Percentiles rank a stretch among this genome's conserved stretches.
Evolutionary conservation across 139 green algal species (phyloP).

Genomic region (Tetraselmis chui): DNA sequence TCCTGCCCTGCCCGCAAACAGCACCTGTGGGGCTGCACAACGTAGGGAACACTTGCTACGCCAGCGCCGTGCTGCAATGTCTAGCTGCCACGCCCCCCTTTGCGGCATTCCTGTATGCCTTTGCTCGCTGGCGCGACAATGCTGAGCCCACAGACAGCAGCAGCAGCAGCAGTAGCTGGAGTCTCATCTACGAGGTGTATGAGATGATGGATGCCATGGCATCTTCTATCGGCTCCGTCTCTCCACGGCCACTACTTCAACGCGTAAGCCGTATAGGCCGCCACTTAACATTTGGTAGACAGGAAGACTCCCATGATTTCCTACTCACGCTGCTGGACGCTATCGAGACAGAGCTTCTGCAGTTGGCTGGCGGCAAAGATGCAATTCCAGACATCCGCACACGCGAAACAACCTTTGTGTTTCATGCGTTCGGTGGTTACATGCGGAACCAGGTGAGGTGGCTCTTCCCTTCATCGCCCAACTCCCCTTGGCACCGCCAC

Average conservation of each 20-base stretch:
- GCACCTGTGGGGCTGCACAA: not conserved
- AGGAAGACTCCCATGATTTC: slow-evolving; percentile 67
- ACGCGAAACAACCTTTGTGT: slow-evolving; percentile 57
- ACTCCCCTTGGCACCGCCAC: slow-evolving; percentile 12
- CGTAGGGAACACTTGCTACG: not conserved
- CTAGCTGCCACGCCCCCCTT: slow-evolving; percentile 49
- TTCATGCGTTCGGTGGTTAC: slow-evolving; percentile 58
- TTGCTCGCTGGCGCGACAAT: too few relatives aligned
- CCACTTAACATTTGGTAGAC: slow-evolving; percentile 36
- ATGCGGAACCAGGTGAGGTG: slow-evolving; percentile 36
- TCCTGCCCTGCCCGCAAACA: not conserved
- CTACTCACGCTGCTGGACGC: slow-evolving; percentile 47
- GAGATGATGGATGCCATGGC: not conserved
- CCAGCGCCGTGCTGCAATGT: slow-evolving; percentile 44
- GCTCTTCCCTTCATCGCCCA: slow-evolving; percentile 26
- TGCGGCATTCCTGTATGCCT: slow-evolving; percentile 27
- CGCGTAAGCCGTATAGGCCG: slow-evolving; percentile 19
- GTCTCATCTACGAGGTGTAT: slow-evolving; percentile 26
- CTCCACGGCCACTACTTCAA: slow-evolving; percentile 20
- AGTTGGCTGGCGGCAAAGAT: slow-evolving; percentile 41
- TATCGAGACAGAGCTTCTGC: slow-evolving; percentile 47
- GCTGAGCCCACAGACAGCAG: slow-evolving; percentile 22
- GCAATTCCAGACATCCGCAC: slow-evolving; percentile 27
- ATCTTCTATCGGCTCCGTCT: slow-evolving; percentile 1
- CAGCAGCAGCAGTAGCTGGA: slow-evolving; percentile 17